Evolutionary conservation across 768 basidiomycete genomes (phyloP), one percentile per base, ranked within the genome.

Genomic region (Lactarius sanguifluus): DNA sequence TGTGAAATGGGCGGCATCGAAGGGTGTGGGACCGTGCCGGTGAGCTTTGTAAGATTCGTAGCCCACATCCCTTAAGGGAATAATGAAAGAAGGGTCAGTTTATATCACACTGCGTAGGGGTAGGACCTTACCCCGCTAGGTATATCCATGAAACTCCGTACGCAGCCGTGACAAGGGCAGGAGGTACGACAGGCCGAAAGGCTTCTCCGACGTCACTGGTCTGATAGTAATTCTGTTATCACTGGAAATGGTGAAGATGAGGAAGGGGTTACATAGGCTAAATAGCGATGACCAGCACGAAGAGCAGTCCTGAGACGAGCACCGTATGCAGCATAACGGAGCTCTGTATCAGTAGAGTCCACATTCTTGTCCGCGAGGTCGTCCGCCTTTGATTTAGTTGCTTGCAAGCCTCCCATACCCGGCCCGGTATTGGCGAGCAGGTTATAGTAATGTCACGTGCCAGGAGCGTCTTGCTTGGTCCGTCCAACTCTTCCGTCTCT

Each of bases 91-190:
- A 20, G 8, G 56, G 18, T 67, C 63, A 47, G 65, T 50, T 59
- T 57, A 36, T 30, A 23, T 23, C 20, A 55, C n/a, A 32, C 18
- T 34, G 50, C 12, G n/a, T n/a, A n/a, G 10, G 16, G 23, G 32
- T 38, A 66, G 36, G 41, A n/a, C 34, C 78, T 71, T 70, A 82
- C 81, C 88, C 90, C 18, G 81, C 80, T 52, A 94, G 83, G 76
- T 94, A 94, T 57, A 89, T 71, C 91, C 91, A 92, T 0, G 89
- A 91, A 61, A 93, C 77, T 16, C 89, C 91, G 73, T 94, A 94
- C 12, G 89, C 89, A 41, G 89, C 88, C 3, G 83, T 84, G 15
- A 94, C 91, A 18, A 89, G 67, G 74, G 81, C 82, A 1, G 92
- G 88, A 43, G 85, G 84, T 3, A 92, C 88, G 41, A 93, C 84